phyloP scores from a whole-genome alignment of 768 basidiomycete genomes.

The Chalciporus chontae region DNA sequence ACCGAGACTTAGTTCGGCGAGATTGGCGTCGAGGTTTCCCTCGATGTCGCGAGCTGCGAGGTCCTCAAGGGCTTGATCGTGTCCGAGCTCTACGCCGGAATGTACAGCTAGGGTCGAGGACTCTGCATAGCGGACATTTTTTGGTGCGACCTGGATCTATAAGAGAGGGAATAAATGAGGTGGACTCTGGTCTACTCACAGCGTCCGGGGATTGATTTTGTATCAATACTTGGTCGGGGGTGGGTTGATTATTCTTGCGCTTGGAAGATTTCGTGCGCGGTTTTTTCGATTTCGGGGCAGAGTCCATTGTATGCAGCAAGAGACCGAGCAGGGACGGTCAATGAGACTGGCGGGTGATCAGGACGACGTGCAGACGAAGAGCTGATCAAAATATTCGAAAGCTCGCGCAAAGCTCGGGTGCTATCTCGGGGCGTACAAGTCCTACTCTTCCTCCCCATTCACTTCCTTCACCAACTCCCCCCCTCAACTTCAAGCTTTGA shows the following conservation, averaged over 20 bases:
- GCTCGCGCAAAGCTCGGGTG: background rate
- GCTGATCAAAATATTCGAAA: slow-evolving; percentile 7
- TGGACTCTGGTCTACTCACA: slow-evolving; percentile 12
- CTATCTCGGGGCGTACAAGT: too few species aligned
- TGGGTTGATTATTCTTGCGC: slow-evolving; percentile 14
- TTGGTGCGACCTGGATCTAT: slow-evolving; percentile 40
- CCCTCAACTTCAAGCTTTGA: background rate
- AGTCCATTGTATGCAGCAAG: slow-evolving; percentile 34
- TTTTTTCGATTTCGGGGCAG: slow-evolving; percentile 50
- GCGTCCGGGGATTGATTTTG: slow-evolving; percentile 17
- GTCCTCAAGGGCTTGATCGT: slow-evolving; percentile 52
- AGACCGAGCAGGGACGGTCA: background rate
- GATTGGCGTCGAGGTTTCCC: slow-evolving; percentile 73
- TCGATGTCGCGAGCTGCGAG: slow-evolving; percentile 49
- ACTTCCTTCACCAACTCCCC: background rate
- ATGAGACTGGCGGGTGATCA: too few species aligned
- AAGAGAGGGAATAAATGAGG: background rate
- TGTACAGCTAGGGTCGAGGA: slow-evolving; percentile 55
- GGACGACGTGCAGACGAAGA: too few species aligned
- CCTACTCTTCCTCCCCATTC: background rate
- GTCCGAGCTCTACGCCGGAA: slow-evolving; percentile 64
- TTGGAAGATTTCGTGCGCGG: slow-evolving; percentile 45
- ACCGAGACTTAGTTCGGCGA: slow-evolving; percentile 89
- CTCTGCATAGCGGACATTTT: slow-evolving; percentile 65
- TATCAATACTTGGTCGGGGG: slow-evolving; percentile 21